These are phyloP conservation scores for Boletus rufocinnamomeus DNA, from an alignment of 768 basidiomycete genomes.

Conservation along the genomic window DNA sequence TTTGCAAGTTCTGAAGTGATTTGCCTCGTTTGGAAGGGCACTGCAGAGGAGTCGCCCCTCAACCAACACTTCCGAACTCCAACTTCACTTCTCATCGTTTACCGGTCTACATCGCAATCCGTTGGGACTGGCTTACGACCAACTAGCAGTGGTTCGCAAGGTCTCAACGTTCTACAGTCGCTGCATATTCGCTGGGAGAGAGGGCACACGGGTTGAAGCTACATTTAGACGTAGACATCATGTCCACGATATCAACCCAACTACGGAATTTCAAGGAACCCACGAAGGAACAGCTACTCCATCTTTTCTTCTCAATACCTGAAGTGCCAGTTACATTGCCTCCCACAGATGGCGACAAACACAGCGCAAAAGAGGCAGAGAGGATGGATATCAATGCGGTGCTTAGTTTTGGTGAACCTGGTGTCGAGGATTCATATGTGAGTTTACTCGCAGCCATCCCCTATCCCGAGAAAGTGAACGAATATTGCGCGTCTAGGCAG, in stretches of 20 bases:
- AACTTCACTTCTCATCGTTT: not conserved
- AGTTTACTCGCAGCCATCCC: conserved; percentile 36
- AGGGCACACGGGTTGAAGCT: not conserved
- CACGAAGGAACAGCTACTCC: conserved; percentile 79
- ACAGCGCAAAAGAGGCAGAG: conserved; percentile 46
- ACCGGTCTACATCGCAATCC: conserved; percentile 6
- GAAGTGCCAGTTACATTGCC: conserved; percentile 32
- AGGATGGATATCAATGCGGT: conserved; percentile 90
- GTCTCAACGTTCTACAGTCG: not conserved
- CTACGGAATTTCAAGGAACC: conserved; percentile 92
- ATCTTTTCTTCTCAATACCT: conserved; percentile 87
- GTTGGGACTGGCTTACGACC: conserved; percentile 5
- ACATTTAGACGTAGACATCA: conserved; percentile 31
- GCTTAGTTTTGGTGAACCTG: conserved; percentile 72
- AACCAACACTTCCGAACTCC: conserved; percentile 2
- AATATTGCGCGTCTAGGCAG: conserved; percentile 56
- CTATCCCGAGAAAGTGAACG: not conserved
- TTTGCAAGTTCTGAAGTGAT: not conserved
- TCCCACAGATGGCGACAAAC: conserved; percentile 27
- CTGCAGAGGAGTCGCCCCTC: conserved; percentile 17
- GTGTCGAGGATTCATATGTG: conserved; percentile 92
- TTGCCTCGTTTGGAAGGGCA: conserved; percentile 22
- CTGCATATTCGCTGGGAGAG: conserved; percentile 1
- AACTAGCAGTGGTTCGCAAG: not conserved
- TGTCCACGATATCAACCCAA: conserved; percentile 85